A percentile compares a stretch with the other conserved stretches of the same genome.
Evolutionary conservation across 2,329 filamentous ascomycete genomes (phyloP).

Genomic region (Hymenoscyphus fructigenus): DNA sequence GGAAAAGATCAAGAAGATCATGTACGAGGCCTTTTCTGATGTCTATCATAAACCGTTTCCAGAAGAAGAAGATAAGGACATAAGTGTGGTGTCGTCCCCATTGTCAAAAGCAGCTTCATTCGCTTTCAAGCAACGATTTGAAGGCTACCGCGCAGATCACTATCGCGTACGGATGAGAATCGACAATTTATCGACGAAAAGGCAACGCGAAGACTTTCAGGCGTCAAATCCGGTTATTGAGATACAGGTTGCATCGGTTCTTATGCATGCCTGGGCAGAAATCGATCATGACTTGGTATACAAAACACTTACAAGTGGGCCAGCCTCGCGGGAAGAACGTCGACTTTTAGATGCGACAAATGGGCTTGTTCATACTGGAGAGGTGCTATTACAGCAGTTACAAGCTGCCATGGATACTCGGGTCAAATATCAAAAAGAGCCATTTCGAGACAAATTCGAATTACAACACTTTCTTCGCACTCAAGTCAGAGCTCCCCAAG

Average conservation of each 20-base stretch:
- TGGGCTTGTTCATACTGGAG: constrained; percentile 18
- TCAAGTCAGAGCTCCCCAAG: background rate
- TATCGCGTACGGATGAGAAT: constrained; percentile 17
- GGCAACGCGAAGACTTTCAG: constrained; percentile 11
- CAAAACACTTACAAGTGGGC: constrained; percentile 12
- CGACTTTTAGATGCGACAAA: constrained; percentile 17
- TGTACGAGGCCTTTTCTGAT: constrained; percentile 12
- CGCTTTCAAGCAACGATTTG: constrained; percentile 13
- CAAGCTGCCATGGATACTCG: constrained; percentile 13
- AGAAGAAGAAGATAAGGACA: background rate
- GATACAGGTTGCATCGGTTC: constrained; percentile 15
- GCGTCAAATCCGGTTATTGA: constrained; percentile 15
- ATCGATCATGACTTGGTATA: constrained; percentile 19
- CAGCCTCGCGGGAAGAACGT: constrained; percentile 12
- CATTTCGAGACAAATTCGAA: constrained; percentile 15
- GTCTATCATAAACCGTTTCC: constrained; percentile 12
- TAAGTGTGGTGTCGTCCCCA: background rate
- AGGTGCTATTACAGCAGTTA: constrained; percentile 14
- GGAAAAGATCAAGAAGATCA: constrained; percentile 19
- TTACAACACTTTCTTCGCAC: background rate
- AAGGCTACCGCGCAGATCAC: constrained; percentile 17
- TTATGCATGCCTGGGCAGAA: constrained; percentile 22
- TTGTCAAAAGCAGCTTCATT: background rate
- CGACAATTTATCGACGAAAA: constrained; percentile 8
- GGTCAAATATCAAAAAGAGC: constrained; percentile 12